Conservation (phyloP, 2,329 filamentous ascomycete genomes). For the Penicillium sp. region DNA sequence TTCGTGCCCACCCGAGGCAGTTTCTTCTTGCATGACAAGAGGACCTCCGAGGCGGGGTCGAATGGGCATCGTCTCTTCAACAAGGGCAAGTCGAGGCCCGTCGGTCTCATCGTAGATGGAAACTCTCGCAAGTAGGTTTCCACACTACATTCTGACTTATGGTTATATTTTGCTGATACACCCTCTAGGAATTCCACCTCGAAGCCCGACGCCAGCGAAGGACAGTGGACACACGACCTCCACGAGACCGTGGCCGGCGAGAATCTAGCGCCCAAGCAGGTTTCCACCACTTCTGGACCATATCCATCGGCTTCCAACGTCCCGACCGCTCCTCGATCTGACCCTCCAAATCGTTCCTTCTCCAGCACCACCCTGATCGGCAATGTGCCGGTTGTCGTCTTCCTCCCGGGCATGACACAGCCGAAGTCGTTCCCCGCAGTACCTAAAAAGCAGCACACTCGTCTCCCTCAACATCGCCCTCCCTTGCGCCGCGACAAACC, state of each 20-base stretch:
- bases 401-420: conserved; percentile 71
- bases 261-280: conserved; percentile 36
- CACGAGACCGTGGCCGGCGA: conserved; percentile 65
- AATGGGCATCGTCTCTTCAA: conserved; percentile 70
- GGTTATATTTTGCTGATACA: conserved; percentile 27
- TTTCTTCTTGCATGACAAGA: conserved; percentile 97
- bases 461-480: conserved; percentile 90
- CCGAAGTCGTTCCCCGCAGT: conserved; percentile 73
- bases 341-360: conserved; percentile 72
- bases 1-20: conserved; percentile 93
- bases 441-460: conserved; percentile 86
- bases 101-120: conserved; percentile 51
- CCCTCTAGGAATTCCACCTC: conserved; percentile 39
- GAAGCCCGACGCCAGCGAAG: conserved; percentile 60
- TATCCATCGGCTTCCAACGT: conserved; percentile 38
- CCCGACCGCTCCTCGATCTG: conserved; percentile 55
- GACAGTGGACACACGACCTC: conserved; percentile 91
- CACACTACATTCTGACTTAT: not conserved
- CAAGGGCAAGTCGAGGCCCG: conserved; percentile 57
- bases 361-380: conserved; percentile 83
- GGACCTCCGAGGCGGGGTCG: conserved; percentile 72
- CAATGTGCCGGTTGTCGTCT: conserved; percentile 81
- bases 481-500: conserved; percentile 95
- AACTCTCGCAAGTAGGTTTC: conserved; percentile 45
- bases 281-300: conserved; percentile 31